These are phyloP conservation scores for Thermothielavioides terrestris DNA, from an alignment of 495 filamentous ascomycete species.

Conservation along the genomic window DNA sequence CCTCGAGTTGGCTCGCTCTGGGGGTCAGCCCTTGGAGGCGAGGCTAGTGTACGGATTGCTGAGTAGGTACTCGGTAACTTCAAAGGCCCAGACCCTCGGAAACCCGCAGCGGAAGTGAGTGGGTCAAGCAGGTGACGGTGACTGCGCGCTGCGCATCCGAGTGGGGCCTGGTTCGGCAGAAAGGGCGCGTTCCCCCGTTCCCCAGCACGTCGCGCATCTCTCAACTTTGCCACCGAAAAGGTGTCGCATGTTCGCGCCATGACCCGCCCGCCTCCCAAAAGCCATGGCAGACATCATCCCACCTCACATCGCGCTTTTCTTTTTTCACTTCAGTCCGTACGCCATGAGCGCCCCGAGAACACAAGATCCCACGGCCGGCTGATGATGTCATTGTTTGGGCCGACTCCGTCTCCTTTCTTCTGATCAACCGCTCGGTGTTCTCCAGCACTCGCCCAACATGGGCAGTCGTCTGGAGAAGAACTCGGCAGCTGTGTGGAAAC, in stretches of 20 bases:
- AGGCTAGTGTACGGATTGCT: background rate
- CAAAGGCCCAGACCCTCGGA: background rate
- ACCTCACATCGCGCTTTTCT: background rate
- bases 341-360: background rate
- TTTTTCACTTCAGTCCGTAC: no score
- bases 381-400: slow-evolving; percentile 18
- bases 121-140: slow-evolving; percentile 6
- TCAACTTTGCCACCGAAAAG: background rate
- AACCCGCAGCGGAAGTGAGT: background rate
- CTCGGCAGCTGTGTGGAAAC: slow-evolving; percentile 69
- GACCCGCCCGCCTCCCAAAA: no score
- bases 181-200: slow-evolving; percentile 10
- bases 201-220: background rate
- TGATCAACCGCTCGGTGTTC: no score
- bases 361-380: background rate
- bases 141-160: background rate
- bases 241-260: background rate
- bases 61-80: no score
- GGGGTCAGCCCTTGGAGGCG: background rate
- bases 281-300: background rate
- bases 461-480: slow-evolving; percentile 69
- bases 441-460: no score
- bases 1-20: no score
- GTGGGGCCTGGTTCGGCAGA: background rate
- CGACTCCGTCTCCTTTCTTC: background rate